Percentiles rank a stretch among this genome's conserved stretches.
Evolutionary conservation across 2,329 filamentous ascomycete species (phyloP).

Genomic region (Cladophialophora chaetospira): DNA sequence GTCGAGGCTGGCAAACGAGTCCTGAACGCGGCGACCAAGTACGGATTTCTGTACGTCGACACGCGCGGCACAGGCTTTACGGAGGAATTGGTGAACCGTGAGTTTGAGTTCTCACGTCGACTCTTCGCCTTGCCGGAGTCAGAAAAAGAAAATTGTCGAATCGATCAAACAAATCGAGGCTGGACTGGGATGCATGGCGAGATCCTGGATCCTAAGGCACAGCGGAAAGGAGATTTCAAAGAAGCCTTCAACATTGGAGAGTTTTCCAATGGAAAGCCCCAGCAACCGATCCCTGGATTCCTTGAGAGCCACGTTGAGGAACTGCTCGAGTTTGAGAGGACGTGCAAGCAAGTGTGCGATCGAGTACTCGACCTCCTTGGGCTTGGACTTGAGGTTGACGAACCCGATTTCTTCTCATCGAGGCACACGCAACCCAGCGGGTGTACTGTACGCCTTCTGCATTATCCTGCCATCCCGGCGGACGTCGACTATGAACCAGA

Average conservation of each 20-base stretch:
- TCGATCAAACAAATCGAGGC: conserved; percentile 76
- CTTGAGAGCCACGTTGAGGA: conserved; percentile 62
- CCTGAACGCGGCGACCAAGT: conserved; percentile 75
- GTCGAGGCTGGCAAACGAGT: conserved; percentile 66
- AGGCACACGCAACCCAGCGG: conserved; percentile 59
- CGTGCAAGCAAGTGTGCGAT: conserved; percentile 72
- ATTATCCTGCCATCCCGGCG: conserved; percentile 64
- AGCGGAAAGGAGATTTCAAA: conserved; percentile 83
- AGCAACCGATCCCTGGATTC: conserved; percentile 73
- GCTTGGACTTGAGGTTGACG: conserved; percentile 67
- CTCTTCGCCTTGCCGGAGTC: conserved; percentile 43
- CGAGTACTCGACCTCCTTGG: conserved; percentile 76
- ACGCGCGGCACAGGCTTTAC: conserved; percentile 72
- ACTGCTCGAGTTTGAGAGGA: conserved; percentile 66
- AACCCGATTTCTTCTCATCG: conserved; percentile 35
- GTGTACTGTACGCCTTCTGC: conserved; percentile 69
- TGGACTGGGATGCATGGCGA: conserved; percentile 89
- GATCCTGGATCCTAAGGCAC: conserved; percentile 79
- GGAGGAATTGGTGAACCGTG: conserved; percentile 63
- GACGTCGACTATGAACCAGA: conserved; percentile 49
- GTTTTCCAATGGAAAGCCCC: conserved; percentile 67
- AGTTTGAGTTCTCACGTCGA: conserved; percentile 68
- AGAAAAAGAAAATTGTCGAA: conserved; percentile 63
- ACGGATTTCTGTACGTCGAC: conserved; percentile 88
- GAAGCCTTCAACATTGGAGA: conserved; percentile 94